Evolutionary conservation across 441 rosid genomes (phyloP).

Genomic region (Macaranga tanarius): DNA sequence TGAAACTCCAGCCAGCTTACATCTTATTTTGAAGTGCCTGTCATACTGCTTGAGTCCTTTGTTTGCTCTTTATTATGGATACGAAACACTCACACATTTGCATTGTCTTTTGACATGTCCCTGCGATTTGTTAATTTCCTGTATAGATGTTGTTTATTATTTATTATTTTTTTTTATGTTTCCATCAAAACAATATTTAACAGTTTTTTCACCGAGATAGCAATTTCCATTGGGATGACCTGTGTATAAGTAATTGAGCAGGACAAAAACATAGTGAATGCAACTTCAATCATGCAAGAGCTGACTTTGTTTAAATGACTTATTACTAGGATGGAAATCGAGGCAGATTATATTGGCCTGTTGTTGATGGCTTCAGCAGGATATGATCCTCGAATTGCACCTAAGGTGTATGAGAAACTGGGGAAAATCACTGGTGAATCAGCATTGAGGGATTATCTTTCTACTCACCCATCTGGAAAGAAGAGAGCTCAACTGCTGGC

Average conservation of each 20-base stretch:
- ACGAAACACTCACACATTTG: too few species aligned
- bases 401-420: constrained; percentile 72
- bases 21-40: not conserved
- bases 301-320: not conserved
- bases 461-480: constrained; percentile 97
- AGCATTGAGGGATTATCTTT: constrained; percentile 54
- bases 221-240: not conserved
- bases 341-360: constrained; percentile 79
- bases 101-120: not conserved
- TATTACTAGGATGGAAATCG: constrained; percentile 69
- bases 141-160: not conserved
- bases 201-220: too few species aligned
- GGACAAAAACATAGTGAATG: not conserved
- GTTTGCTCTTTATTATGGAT: too few species aligned
- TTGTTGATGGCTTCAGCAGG: constrained; percentile 86
- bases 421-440: constrained; percentile 59
- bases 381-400: constrained; percentile 88
- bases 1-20: not conserved
- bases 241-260: not conserved
- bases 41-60: too few species aligned
- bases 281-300: not conserved
- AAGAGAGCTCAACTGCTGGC: constrained; percentile 72
- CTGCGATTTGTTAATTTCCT: not conserved
- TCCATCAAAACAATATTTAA: too few species aligned
- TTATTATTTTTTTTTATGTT: too few species aligned